Conservation (phyloP, 23 red algal genomes). For the Gracilaria gracilis region DNA sequence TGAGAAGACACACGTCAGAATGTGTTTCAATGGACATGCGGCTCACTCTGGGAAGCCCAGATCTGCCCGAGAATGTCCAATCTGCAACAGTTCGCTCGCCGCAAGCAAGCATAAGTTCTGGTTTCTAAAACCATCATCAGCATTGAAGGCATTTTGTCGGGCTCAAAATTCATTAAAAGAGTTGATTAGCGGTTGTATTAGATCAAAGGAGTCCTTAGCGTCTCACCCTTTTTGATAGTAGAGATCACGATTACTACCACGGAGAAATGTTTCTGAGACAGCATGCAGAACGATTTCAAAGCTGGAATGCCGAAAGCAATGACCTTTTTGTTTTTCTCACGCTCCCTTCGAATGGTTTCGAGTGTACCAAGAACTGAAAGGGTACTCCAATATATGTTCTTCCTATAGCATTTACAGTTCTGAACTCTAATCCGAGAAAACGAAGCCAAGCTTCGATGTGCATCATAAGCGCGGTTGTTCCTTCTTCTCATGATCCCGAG, state of each 20-base stretch:
- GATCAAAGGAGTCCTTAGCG: not conserved
- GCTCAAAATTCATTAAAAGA: not conserved
- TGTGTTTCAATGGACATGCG: not conserved
- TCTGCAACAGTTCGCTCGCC: not conserved
- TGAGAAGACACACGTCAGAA: not conserved
- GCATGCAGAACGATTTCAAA: not conserved
- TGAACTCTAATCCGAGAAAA: not conserved
- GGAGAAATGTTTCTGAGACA: not conserved
- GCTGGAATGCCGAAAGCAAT: not conserved
- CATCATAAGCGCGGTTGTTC: not conserved
- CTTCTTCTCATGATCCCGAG: slow-evolving; percentile 3
- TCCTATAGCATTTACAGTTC: not conserved
- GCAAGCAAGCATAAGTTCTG: not conserved
- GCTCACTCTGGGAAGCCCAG: not conserved
- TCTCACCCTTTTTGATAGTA: not conserved
- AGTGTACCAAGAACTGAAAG: not conserved
- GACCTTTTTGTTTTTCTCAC: slow-evolving; percentile 33
- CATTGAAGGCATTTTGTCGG: not conserved
- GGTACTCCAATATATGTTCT: not conserved
- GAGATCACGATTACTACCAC: slow-evolving; percentile 21
- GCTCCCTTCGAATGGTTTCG: slow-evolving; percentile 2
- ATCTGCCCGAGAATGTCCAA: not conserved
- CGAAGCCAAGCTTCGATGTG: slow-evolving; percentile 3
- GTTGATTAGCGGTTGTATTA: not conserved
- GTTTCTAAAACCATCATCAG: slow-evolving; percentile 11